Evolutionary conservation across 352 stramenopile species (phyloP), one percentile per base, ranked within the genome.

Genomic region (Aphanomyces invadans): DNA sequence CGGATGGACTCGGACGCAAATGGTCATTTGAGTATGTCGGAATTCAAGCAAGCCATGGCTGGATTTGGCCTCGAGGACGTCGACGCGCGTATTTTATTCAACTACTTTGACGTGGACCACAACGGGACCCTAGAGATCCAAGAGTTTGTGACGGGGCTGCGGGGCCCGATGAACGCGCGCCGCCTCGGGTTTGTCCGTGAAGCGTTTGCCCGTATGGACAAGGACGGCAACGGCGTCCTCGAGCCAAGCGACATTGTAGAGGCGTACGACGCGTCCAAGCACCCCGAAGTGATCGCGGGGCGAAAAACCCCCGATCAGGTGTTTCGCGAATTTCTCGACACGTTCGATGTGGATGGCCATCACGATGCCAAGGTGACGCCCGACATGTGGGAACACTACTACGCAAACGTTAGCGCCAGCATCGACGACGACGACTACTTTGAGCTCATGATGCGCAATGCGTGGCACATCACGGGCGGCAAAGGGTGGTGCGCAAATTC

Each of bases 401-500:
- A 97, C 71, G 74, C 87, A 42, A 95, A 95, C 73, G 74, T 97
- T 3, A 92, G 81, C 51, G 87, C 86, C 4, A 87, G 75, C 49
- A 92, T 97, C 63, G 89, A 95, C 33, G 79, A 90, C 55, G 87
- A 97, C 68, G 85, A 96, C 59, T 94, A 90, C 57, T 97, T 97
- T 63, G 87, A 95, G 70, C 74, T 92, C 26, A 95, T 97, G 81
- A 89, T 97, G 69, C 84, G 87, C 68, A 96, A 89, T 52, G 85
- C 52, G 51, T 90, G 88, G 89, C 86, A 94, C 38, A 76, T 97
- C 15, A 88, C 79, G 48, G 90, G 89, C 3, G 90, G 89, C 1
- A 63, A 62, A 0, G 87, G 86, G n/a, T 89, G 74, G 76, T 80
- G 76, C 54, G 86, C 80, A 23, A 95, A 95, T 74, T 79, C 80